A percentile compares a stretch with the other conserved stretches of the same genome.
Conservation (phyloP, 2,329 filamentous ascomycete species). For the Cladosporium halotolerans region DNA sequence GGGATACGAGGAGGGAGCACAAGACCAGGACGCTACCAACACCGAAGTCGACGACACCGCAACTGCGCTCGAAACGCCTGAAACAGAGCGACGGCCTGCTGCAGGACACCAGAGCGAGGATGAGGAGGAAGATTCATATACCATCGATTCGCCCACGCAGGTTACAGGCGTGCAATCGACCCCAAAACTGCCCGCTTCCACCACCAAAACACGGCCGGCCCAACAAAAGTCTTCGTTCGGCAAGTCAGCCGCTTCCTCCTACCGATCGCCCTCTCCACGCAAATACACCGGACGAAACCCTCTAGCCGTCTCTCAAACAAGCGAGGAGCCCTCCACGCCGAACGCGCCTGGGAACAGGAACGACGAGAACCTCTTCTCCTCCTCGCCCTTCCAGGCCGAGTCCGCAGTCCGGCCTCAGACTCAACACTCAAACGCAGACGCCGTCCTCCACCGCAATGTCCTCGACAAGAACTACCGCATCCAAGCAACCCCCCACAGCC, state of each 20-base stretch:
- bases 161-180: constrained; percentile 53
- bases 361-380: constrained; percentile 17
- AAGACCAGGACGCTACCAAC: constrained; percentile 49
- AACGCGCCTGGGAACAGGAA: constrained; percentile 14
- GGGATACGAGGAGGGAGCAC: constrained; percentile 76
- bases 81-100: constrained; percentile 19
- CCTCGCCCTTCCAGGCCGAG: constrained; percentile 48
- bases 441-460: constrained; percentile 73
- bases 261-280: constrained; percentile 30
- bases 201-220: constrained; percentile 23
- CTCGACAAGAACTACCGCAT: constrained; percentile 93
- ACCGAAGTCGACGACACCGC: constrained; percentile 25
- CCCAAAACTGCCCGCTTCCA: constrained; percentile 40
- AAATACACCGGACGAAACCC: constrained; percentile 37
- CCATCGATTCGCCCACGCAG: constrained; percentile 55
- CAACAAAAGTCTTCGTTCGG: constrained; percentile 8
- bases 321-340: constrained; percentile 27
- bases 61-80: constrained; percentile 25
- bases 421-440: constrained; percentile 53
- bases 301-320: constrained; percentile 11
- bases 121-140: constrained; percentile 47
- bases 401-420: constrained; percentile 32
- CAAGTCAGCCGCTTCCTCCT: constrained; percentile 16
- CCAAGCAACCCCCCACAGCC: constrained; percentile 73
- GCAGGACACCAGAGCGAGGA: constrained; percentile 29